Conservation (phyloP, 176 grass and related monocot genomes). For the Paspalum notatum region DNA sequence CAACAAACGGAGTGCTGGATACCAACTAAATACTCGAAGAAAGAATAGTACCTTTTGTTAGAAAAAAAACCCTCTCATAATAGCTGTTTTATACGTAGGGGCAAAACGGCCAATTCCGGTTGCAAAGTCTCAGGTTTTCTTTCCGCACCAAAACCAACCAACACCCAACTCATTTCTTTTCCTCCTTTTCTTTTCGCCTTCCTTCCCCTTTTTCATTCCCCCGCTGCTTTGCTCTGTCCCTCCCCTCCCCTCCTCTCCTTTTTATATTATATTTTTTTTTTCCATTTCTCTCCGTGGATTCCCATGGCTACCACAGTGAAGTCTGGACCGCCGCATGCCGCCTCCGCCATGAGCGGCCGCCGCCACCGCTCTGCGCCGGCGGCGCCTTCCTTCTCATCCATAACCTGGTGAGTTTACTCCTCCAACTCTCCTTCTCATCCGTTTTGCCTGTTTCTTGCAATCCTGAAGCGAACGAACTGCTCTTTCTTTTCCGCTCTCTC, state of each 20-base stretch:
- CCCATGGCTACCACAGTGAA: slow-evolving; percentile 57
- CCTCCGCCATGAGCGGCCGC: slow-evolving; percentile 51
- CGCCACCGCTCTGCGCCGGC: slow-evolving; percentile 28
- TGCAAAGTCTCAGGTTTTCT: slow-evolving; percentile 25
- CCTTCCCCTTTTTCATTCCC: slow-evolving; percentile 25
- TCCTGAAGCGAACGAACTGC: slow-evolving; percentile 32
- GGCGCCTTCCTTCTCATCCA: slow-evolving; percentile 17
- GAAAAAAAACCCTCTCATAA: too few relatives aligned
- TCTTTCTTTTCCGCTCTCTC: background rate
- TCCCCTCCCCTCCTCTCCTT: slow-evolving; percentile 38
- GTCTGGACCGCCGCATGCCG: slow-evolving; percentile 42
- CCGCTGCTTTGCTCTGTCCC: slow-evolving; percentile 4
- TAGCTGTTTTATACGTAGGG: background rate
- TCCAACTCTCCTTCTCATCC: slow-evolving; percentile 15
- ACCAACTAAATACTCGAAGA: too few relatives aligned
- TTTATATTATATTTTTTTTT: background rate
- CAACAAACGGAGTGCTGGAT: too few relatives aligned
- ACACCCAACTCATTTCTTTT: slow-evolving; percentile 19
- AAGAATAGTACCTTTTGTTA: too few relatives aligned
- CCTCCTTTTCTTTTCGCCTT: background rate
- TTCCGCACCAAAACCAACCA: slow-evolving; percentile 43
- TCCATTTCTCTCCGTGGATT: slow-evolving; percentile 51
- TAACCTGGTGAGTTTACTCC: slow-evolving; percentile 32
- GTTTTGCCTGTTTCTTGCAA: slow-evolving; percentile 5
- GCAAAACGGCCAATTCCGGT: slow-evolving; percentile 4